A percentile compares a stretch with the other conserved stretches of the same genome.
Conservation (phyloP, 768 basidiomycete species). For the Kwoniella newhampshirensis region DNA sequence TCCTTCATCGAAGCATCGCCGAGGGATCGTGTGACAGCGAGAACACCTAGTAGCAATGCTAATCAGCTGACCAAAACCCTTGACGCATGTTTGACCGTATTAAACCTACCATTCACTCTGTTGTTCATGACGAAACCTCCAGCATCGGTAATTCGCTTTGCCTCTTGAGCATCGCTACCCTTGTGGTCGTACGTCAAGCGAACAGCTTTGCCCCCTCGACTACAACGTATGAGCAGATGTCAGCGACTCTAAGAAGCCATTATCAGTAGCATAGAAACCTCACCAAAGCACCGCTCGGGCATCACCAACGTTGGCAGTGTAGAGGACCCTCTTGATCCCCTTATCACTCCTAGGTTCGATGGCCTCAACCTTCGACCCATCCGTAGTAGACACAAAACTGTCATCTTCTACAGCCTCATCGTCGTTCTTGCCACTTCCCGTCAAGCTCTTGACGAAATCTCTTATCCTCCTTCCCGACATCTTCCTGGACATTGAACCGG, state of each 20-base stretch:
- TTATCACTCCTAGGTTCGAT: slow-evolving; percentile 59
- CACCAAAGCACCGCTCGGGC: slow-evolving; percentile 86
- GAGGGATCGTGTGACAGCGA: slow-evolving; percentile 91
- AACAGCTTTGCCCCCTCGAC: slow-evolving; percentile 80
- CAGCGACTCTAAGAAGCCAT: background rate
- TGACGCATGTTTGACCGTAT: too few relatives aligned
- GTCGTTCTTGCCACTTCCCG: slow-evolving; percentile 15
- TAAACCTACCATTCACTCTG: slow-evolving; percentile 75
- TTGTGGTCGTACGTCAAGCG: slow-evolving; percentile 98
- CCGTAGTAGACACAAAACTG: slow-evolving; percentile 11
- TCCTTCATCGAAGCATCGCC: slow-evolving; percentile 99
- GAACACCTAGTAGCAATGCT: slow-evolving; percentile 58
- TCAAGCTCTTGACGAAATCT: slow-evolving; percentile 49
- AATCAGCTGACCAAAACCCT: too few relatives aligned
- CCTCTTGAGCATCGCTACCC: slow-evolving; percentile 93
- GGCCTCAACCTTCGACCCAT: slow-evolving; percentile 60
- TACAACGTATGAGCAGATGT: slow-evolving; percentile 12
- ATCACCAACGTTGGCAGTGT: slow-evolving; percentile 95
- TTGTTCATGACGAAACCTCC: slow-evolving; percentile 99
- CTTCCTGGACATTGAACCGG: slow-evolving; percentile 22
- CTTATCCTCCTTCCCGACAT: slow-evolving; percentile 43
- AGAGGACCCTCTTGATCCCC: slow-evolving; percentile 70
- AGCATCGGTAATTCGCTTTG: slow-evolving; percentile 94
- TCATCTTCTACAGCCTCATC: slow-evolving; percentile 23
- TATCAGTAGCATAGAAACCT: slow-evolving; percentile 23